Percentiles rank a stretch among this genome's conserved stretches.
phyloP scores from a whole-genome alignment of 2,329 filamentous ascomycete species.

The Cordyceps fumosorosea region DNA sequence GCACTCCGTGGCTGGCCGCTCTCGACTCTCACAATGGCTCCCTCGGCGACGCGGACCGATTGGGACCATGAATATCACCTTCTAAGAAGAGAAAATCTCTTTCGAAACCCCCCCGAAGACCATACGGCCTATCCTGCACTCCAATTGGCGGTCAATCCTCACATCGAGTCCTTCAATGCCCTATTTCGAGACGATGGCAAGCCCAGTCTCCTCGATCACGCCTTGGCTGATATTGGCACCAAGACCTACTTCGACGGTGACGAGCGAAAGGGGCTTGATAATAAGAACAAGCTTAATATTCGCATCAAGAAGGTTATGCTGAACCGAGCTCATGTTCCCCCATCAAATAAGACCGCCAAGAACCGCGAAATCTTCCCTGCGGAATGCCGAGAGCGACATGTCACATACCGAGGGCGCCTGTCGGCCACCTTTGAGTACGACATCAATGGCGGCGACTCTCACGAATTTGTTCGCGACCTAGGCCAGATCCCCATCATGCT shows the following conservation, averaged over 20 bases:
- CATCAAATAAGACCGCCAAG: slow-evolving; percentile 75
- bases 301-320: slow-evolving; percentile 76
- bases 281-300: slow-evolving; percentile 69
- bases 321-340: slow-evolving; percentile 72
- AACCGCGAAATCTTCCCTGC: slow-evolving; percentile 84
- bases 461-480: slow-evolving; percentile 76
- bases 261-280: slow-evolving; percentile 49
- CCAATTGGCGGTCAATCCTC: slow-evolving; percentile 78
- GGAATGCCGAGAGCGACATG: slow-evolving; percentile 91
- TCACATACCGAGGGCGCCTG: slow-evolving; percentile 82
- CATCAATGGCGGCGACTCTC: slow-evolving; percentile 80
- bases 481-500: slow-evolving; percentile 92
- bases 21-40: slow-evolving; percentile 40
- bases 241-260: slow-evolving; percentile 83
- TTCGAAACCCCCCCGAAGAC: slow-evolving; percentile 81
- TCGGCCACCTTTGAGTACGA: slow-evolving; percentile 76
- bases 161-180: slow-evolving; percentile 93
- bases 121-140: slow-evolving; percentile 82
- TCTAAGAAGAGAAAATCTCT: slow-evolving; percentile 78
- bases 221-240: slow-evolving; percentile 79
- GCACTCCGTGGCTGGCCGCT: background rate
- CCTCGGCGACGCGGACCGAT: slow-evolving; percentile 54
- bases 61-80: slow-evolving; percentile 88
- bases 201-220: slow-evolving; percentile 58
- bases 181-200: slow-evolving; percentile 68